These are phyloP conservation scores for Neoboletus brunneissimus DNA, from an alignment of 768 basidiomycete genomes.

Conservation along the genomic window DNA sequence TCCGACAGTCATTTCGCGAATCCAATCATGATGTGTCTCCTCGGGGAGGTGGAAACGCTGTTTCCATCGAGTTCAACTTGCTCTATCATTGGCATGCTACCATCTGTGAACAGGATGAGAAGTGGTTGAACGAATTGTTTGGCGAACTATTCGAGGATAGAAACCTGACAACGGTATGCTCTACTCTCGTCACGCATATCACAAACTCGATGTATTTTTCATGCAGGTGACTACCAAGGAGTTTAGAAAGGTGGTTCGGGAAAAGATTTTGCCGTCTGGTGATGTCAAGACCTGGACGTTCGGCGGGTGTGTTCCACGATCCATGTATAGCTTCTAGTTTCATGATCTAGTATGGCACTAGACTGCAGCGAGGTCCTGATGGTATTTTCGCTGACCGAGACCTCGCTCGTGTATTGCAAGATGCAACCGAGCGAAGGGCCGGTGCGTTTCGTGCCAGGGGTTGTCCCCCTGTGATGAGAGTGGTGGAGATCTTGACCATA, in stretches of 20 bases:
- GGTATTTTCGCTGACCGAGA: slow-evolving; percentile 64
- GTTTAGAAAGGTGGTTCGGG: slow-evolving; percentile 16
- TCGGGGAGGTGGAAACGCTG: slow-evolving; percentile 71
- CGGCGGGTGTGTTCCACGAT: slow-evolving; percentile 34
- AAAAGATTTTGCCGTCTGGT: slow-evolving; percentile 5
- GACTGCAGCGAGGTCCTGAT: slow-evolving; percentile 47
- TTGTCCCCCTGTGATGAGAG: slow-evolving; percentile 59
- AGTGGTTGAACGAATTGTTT: slow-evolving; percentile 55
- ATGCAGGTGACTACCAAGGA: slow-evolving; percentile 20
- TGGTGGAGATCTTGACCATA: slow-evolving; percentile 70
- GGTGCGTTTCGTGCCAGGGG: slow-evolving; percentile 69
- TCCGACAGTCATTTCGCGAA: slow-evolving; percentile 48
- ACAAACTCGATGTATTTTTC: background rate
- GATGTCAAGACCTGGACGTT: slow-evolving; percentile 54
- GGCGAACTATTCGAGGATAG: slow-evolving; percentile 39
- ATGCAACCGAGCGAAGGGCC: slow-evolving; percentile 57
- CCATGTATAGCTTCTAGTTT: background rate
- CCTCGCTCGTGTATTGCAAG: slow-evolving; percentile 58
- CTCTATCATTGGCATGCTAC: slow-evolving; percentile 65
- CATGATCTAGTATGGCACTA: slow-evolving; percentile 18
- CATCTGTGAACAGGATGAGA: slow-evolving; percentile 50
- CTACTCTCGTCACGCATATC: background rate
- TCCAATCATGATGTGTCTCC: slow-evolving; percentile 50
- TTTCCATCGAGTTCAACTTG: slow-evolving; percentile 72
- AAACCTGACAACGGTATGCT: slow-evolving; percentile 40